Evolutionary conservation across 179 eudicot species (phyloP), one percentile per base, ranked within the genome.

Genomic region (Amaranthus tricolor): DNA sequence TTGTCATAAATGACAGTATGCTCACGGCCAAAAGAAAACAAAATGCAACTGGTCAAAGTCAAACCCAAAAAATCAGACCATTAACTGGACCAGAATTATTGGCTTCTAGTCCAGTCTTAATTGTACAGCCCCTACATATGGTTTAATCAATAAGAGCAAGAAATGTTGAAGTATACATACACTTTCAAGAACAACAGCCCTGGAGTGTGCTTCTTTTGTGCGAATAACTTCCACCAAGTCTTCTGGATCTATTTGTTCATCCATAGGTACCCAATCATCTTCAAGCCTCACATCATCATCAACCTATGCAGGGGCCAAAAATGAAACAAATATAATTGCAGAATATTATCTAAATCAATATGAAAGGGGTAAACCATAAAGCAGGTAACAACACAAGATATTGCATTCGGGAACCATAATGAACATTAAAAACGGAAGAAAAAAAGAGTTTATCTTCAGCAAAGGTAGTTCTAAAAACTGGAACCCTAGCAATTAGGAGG

Each of bases 201-300:
- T 85, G 50, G 99, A 93, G 83, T 88, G 93, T 44, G 99, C 99
- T 78, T 85, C 96, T 86, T 96, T 91, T 31, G 80, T 78, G 71
- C 97, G 94, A 59, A 96, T 77, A 71, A 80, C 86, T 80, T 93
- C 99, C 81, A 89, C 96, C 64, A 93, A 92, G 75, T 96, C 88
- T 72, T 74, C 84, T n/a, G 86, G 77, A 78, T 75, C 84, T 80
- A 96, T 66, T 76, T 86, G 85, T 74, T 94, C 96, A 75, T 93
- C 98, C 94, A 93, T 83, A 59, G 99, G 99, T 58, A 90, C 90
- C 99, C 99, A 96, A 71, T 96, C 99, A 81, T 96, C 98, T 82
- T 96, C 99, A 71, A 96, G 92, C 63, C 98, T 88, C 66, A 93
- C 99, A 65, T 93, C 97, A 77, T 88, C 93, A 61, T 83, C 87